These are phyloP conservation scores for Vigna reflexopilosa DNA, from an alignment of 306 rosid genomes.

Conservation along the genomic window DNA sequence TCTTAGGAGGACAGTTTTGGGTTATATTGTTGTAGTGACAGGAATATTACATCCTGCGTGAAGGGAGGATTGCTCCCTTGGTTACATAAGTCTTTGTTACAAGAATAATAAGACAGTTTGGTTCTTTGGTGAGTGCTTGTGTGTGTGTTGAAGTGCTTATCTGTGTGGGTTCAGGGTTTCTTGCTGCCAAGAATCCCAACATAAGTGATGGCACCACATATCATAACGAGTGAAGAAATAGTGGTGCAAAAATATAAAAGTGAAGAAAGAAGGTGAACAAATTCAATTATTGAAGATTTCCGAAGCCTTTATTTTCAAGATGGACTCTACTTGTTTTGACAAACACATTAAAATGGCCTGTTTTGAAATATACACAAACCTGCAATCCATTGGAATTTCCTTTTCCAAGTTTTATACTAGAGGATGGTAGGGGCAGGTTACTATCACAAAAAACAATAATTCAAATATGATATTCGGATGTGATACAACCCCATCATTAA, in stretches of 20 bases:
- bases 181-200: too few relatives aligned
- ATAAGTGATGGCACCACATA: conserved; percentile 9
- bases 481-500: conserved; percentile 6
- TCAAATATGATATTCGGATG: not conserved
- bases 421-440: not conserved
- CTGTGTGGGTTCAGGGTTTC: too few relatives aligned
- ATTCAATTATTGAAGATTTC: conserved; percentile 17
- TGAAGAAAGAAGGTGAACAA: conserved; percentile 6
- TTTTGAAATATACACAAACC: conserved; percentile 4
- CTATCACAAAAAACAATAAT: not conserved
- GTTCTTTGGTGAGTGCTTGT: too few relatives aligned
- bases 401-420: not conserved
- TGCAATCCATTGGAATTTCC: conserved; percentile 1
- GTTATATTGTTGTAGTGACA: too few relatives aligned
- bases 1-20: too few relatives aligned
- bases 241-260: not conserved
- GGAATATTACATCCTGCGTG: too few relatives aligned
- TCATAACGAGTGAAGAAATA: not conserved
- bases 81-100: too few relatives aligned
- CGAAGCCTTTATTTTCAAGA: conserved; percentile 26
- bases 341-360: not conserved
- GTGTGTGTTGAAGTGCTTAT: too few relatives aligned
- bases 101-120: too few relatives aligned
- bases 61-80: too few relatives aligned
- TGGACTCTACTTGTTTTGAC: conserved; percentile 7